phyloP scores from a whole-genome alignment of 1,139 yeast species.

The Yamadazyma triangularis region DNA sequence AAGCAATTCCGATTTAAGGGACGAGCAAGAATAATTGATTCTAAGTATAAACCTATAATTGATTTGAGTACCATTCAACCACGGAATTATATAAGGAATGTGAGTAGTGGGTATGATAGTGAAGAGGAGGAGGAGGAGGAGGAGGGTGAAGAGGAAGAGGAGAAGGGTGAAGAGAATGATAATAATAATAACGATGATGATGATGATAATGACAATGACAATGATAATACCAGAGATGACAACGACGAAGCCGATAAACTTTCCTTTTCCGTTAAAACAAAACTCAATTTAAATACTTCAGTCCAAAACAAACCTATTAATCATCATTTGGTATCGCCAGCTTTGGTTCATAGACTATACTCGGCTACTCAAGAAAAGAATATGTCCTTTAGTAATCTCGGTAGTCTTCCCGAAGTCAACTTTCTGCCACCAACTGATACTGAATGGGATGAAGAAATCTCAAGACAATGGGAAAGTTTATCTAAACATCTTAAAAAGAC shows the following conservation, averaged over 20 bases:
- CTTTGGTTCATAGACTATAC: constrained; percentile 9
- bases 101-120: constrained; percentile 7
- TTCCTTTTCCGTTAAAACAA: background rate
- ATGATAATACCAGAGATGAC: constrained; percentile 3
- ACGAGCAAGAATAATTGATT: constrained; percentile 46
- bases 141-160: constrained; percentile 3
- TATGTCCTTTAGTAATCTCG: constrained; percentile 21
- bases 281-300: constrained; percentile 1
- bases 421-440: constrained; percentile 48
- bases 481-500: constrained; percentile 57
- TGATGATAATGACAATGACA: constrained; percentile 6
- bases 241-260: constrained; percentile 1
- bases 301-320: constrained; percentile 15
- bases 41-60: constrained; percentile 27
- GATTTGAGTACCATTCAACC: constrained; percentile 25
- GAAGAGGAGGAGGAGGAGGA: constrained; percentile 11
- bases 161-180: constrained; percentile 5
- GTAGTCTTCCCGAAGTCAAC: constrained; percentile 12
- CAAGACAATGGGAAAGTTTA: constrained; percentile 58
- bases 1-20: constrained; percentile 76
- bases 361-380: constrained; percentile 13
- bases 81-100: constrained; percentile 4
- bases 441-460: constrained; percentile 65
- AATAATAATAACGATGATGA: constrained; percentile 3
- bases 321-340: constrained; percentile 26